A percentile compares a stretch with the other conserved stretches of the same genome.
Conservation (phyloP, 2,329 filamentous ascomycete genomes). For the Nemania serpens region DNA sequence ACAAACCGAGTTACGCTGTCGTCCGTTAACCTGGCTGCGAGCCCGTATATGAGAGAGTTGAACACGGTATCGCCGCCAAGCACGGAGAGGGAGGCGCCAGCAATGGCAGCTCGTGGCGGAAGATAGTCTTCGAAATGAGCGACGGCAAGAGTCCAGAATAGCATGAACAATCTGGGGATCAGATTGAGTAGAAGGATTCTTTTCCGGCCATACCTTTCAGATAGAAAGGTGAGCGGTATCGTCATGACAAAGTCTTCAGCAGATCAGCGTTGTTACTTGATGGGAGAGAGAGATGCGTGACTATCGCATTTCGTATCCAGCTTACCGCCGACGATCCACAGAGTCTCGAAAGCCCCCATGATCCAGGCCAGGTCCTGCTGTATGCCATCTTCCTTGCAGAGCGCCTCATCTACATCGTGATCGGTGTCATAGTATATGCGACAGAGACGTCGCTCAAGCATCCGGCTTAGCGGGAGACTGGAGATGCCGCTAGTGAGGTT, state of each 20-base stretch:
- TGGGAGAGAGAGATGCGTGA: neutral
- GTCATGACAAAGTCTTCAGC: constrained; percentile 53
- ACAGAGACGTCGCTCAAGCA: constrained; percentile 55
- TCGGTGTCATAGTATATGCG: constrained; percentile 52
- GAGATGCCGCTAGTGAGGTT: constrained; percentile 55
- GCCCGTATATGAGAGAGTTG: constrained; percentile 53
- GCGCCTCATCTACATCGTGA: constrained; percentile 52
- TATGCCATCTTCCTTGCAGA: constrained; percentile 59
- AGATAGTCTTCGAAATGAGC: constrained; percentile 45
- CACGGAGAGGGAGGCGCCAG: constrained; percentile 49
- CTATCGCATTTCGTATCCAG: neutral
- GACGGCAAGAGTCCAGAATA: constrained; percentile 47
- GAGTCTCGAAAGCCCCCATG: constrained; percentile 55
- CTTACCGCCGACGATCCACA: constrained; percentile 55
- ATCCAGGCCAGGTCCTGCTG: constrained; percentile 58
- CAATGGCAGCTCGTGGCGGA: constrained; percentile 47
- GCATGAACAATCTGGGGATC: constrained; percentile 47
- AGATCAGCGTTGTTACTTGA: constrained; percentile 1
- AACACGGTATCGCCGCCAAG: constrained; percentile 57
- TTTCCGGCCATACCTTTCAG: constrained; percentile 49
- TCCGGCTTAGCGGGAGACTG: constrained; percentile 52
- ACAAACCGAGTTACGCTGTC: constrained; percentile 46
- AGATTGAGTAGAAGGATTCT: constrained; percentile 51
- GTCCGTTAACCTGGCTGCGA: constrained; percentile 51
- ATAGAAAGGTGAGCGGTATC: constrained; percentile 53